These are phyloP conservation scores for Cornus florida DNA, from an alignment of 148 eudicot species.

Conservation along the genomic window DNA sequence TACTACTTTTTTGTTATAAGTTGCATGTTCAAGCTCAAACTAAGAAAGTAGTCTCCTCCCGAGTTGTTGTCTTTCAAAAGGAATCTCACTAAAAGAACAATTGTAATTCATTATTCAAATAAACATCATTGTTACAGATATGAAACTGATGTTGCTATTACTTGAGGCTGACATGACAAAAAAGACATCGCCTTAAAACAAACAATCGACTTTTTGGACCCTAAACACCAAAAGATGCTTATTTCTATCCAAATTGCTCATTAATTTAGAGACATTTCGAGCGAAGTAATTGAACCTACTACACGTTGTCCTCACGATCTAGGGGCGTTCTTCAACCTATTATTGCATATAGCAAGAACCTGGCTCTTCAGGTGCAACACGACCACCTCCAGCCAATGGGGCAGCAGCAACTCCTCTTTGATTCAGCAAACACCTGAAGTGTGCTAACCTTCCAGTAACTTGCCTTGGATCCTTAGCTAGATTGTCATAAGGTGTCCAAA, in stretches of 20 bases:
- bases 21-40: neutral
- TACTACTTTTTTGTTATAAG: neutral
- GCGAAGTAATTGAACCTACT: neutral
- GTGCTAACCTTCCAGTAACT: constrained; percentile 57
- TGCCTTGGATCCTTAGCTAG: constrained; percentile 60
- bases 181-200: neutral
- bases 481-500: constrained; percentile 66
- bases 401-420: constrained; percentile 93
- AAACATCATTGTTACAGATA: neutral
- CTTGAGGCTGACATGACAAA: neutral
- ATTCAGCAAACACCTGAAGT: constrained; percentile 81
- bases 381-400: constrained; percentile 62
- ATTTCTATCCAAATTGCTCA: neutral
- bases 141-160: neutral
- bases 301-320: neutral
- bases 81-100: neutral
- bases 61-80: neutral
- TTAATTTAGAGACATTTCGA: neutral
- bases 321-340: neutral
- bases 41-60: neutral
- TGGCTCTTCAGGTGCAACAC: constrained; percentile 62
- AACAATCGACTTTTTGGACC: neutral
- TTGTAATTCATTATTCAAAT: neutral
- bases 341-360: constrained; percentile 75
- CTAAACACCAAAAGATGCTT: neutral